Evolutionary conservation across 139 green algal genomes (phyloP), one percentile per base, ranked within the genome.

Genomic region (Mychonastes homosphaera): DNA sequence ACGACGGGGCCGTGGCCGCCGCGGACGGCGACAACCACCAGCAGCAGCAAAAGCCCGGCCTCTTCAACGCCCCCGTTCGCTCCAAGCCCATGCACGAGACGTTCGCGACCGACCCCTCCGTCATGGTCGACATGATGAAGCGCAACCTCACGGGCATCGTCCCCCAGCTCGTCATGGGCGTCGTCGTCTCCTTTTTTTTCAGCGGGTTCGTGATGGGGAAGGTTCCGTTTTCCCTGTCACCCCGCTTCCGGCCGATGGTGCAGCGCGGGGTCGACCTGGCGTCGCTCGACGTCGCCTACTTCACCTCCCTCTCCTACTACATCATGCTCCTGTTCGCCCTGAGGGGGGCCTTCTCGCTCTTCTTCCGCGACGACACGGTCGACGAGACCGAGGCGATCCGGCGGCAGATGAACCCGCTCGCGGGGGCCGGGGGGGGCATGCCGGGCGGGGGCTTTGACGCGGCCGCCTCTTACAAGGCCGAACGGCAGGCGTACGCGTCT

Each of bases 61-160:
- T 87, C 1, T 79, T 94, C 36, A 68, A 72, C 28, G 53, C n/a
- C n/a, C n/a, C n/a, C n/a, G n/a, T n/a, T n/a, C n/a, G n/a, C n/a
- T n/a, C 85, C 46, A 82, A 80, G 55, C 49, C 77, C 27, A 79
- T 84, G 65, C 78, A 92, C 46, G 84, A 94, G 62, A 70, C 82
- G 53, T 89, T 94, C 81, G 84, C 87, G 48, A 85, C 73, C 38
- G 90, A 94, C 71, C 87, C 86, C 1, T 83, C 79, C 53, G 67
- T 89, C 49, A 90, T 94, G 84, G 77, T 83, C 26, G 77, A 86
- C 63, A 94, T 95, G 87, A 84, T 95, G 77, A 95, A 91, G 72
- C 84, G 91, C 67, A 84, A 90, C 60, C 59, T 78, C 38, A 71
- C 65, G 18, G 84, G 81, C 32, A 74, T 94, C 39, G 70, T 88